phyloP scores from a whole-genome alignment of 2,329 filamentous ascomycete species.

The Nigrospora oryzae region DNA sequence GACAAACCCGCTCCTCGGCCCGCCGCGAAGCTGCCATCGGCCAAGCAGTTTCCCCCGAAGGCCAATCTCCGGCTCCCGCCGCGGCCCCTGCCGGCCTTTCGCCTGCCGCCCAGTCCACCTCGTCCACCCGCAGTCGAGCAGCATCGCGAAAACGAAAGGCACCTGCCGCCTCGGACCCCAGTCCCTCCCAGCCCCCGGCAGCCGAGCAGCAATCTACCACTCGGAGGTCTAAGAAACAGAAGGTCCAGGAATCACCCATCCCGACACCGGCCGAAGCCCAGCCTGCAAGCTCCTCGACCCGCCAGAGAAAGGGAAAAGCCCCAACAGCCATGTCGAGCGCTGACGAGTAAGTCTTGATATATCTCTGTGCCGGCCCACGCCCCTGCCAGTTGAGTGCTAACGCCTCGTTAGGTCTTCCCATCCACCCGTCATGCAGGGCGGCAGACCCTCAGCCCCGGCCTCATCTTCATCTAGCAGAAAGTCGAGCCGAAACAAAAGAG shows the following conservation, averaged over 20 bases:
- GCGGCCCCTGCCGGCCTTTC: conserved; percentile 30
- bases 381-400: neutral
- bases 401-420: conserved; percentile 50
- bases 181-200: conserved; percentile 24
- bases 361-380: neutral
- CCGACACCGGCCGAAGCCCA: conserved; percentile 9
- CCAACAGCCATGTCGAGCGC: conserved; percentile 63
- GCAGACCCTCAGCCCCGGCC: conserved; percentile 36
- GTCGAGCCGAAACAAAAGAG: conserved; percentile 63
- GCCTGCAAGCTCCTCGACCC: conserved; percentile 28
- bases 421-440: conserved; percentile 54
- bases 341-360: conserved; percentile 48
- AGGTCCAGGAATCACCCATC: conserved; percentile 41
- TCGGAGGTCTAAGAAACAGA: conserved; percentile 64
- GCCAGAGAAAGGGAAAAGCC: conserved; percentile 53
- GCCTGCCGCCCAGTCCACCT: conserved; percentile 29
- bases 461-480: conserved; percentile 64
- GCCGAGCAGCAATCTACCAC: conserved; percentile 25
- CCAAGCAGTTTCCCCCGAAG: conserved; percentile 39
- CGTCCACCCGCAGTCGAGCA: conserved; percentile 23
- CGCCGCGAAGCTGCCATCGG: conserved; percentile 58
- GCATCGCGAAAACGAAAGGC: conserved; percentile 70
- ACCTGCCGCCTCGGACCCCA: conserved; percentile 39
- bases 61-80: conserved; percentile 21
- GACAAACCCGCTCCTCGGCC: conserved; percentile 91